Evolutionary conservation across 352 stramenopile species (phyloP).

Genomic region (Saprolegnia diclina): DNA sequence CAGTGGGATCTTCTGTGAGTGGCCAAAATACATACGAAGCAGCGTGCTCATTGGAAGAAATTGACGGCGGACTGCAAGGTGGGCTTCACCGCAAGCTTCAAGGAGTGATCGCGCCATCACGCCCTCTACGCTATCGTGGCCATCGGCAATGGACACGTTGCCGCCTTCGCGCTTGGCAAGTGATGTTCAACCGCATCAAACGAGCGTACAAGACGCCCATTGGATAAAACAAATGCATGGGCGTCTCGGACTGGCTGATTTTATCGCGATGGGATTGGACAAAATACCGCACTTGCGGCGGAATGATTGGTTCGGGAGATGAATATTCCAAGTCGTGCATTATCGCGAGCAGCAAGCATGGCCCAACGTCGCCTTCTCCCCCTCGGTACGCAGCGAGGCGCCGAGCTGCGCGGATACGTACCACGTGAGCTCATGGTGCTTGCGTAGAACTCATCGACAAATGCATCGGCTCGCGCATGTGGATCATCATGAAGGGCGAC

Average conservation of each 20-base stretch:
- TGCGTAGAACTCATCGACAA: conserved; percentile 97
- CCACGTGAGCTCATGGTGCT: conserved; percentile 7
- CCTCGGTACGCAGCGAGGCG: conserved; percentile 43
- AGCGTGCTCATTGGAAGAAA: no score
- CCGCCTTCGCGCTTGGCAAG: no score
- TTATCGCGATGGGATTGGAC: background rate
- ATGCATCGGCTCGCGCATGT: conserved; percentile 97
- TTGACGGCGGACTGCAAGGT: background rate
- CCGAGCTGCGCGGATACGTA: background rate
- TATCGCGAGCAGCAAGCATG: conserved; percentile 29
- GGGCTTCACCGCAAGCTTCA: background rate
- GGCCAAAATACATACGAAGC: no score
- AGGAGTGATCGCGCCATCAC: background rate
- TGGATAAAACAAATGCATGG: background rate
- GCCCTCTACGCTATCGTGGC: no score
- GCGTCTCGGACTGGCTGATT: background rate
- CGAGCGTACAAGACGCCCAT: background rate
- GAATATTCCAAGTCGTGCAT: conserved; percentile 2
- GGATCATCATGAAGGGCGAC: conserved; percentile 99
- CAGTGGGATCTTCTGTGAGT: no score
- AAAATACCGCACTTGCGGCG: background rate
- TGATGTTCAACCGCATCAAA: background rate
- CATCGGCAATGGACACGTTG: background rate
- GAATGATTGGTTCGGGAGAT: conserved; percentile 6
- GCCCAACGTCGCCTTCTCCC: conserved; percentile 69